Evolutionary conservation across 164 flowering plant species (phyloP).

Genomic region (Paratinospora sagittata): DNA sequence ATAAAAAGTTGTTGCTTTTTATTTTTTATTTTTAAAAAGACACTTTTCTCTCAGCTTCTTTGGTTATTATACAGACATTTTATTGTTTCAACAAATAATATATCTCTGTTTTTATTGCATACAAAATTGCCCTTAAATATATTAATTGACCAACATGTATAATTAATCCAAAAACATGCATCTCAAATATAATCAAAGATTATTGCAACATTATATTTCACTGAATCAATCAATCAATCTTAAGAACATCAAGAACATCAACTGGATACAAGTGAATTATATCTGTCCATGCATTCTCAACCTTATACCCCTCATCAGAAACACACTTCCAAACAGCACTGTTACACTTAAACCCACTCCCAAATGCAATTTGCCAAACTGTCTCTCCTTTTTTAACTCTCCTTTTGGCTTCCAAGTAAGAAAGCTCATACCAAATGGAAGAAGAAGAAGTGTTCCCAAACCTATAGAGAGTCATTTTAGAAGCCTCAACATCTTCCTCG

Average conservation of each 20-base stretch:
- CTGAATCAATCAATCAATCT: slow-evolving; percentile 6
- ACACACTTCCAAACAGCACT: slow-evolving; percentile 30
- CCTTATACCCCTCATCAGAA: background rate
- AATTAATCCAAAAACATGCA: too few species aligned
- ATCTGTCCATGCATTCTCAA: slow-evolving; percentile 17
- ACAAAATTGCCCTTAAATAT: too few species aligned
- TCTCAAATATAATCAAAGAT: background rate
- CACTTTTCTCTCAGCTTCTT: too few species aligned
- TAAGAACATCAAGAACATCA: slow-evolving; percentile 3
- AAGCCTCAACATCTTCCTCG: slow-evolving; percentile 20
- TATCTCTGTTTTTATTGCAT: too few species aligned
- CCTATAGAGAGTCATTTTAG: slow-evolving; percentile 23
- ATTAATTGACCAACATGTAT: too few species aligned
- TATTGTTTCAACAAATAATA: too few species aligned
- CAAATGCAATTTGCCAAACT: slow-evolving; percentile 25
- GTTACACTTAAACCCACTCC: too few species aligned
- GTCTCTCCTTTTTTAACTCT: slow-evolving; percentile 22
- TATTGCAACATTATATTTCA: background rate
- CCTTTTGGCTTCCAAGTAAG: slow-evolving; percentile 24
- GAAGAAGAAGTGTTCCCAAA: slow-evolving; percentile 34
- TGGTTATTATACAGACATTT: too few species aligned
- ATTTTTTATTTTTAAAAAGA: too few species aligned
- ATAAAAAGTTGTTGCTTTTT: too few species aligned
- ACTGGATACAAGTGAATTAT: slow-evolving; percentile 20
- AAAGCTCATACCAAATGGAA: slow-evolving; percentile 24